Conservation (phyloP, 495 filamentous ascomycete genomes). For the Schizothecium vesticola region DNA sequence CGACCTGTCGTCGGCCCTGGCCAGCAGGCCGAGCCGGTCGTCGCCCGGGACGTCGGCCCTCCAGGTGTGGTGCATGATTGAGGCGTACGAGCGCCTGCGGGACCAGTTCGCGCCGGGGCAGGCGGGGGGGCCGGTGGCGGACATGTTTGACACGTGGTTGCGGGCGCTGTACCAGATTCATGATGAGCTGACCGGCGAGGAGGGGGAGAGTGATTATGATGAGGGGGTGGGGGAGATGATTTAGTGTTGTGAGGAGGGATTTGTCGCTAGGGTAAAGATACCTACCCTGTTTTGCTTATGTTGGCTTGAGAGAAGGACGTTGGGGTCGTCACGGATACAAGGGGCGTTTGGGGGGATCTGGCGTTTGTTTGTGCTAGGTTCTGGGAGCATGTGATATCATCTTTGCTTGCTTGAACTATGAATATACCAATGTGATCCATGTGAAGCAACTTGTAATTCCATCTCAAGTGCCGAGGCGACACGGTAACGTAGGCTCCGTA, state of each 20-base stretch:
- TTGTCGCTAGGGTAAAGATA: background rate
- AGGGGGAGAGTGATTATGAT: slow-evolving; percentile 15
- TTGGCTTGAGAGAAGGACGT: background rate
- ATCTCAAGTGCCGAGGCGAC: background rate
- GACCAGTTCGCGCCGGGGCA: slow-evolving; percentile 29
- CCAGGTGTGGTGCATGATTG: slow-evolving; percentile 52
- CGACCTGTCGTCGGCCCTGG: slow-evolving; percentile 35
- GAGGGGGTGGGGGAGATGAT: slow-evolving; percentile 19
- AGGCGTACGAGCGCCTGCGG: slow-evolving; percentile 42
- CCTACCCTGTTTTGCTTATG: background rate
- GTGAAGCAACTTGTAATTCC: background rate
- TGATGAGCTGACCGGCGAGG: slow-evolving; percentile 18
- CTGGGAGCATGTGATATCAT: background rate
- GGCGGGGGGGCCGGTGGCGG: slow-evolving; percentile 17
- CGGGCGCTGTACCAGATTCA: slow-evolving; percentile 38
- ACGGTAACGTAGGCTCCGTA: background rate
- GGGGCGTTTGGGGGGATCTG: background rate
- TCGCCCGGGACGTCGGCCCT: slow-evolving; percentile 44
- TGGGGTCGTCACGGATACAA: background rate
- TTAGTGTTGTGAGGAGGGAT: slow-evolving; percentile 7
- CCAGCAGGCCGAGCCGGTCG: slow-evolving; percentile 16
- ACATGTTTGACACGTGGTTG: slow-evolving; percentile 43
- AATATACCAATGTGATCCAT: background rate
- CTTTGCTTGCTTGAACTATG: background rate
- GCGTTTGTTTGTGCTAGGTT: background rate